Percentiles rank a stretch among this genome's conserved stretches.
phyloP scores from a whole-genome alignment of 495 filamentous ascomycete species.

The Hypoxylon perforatum region DNA sequence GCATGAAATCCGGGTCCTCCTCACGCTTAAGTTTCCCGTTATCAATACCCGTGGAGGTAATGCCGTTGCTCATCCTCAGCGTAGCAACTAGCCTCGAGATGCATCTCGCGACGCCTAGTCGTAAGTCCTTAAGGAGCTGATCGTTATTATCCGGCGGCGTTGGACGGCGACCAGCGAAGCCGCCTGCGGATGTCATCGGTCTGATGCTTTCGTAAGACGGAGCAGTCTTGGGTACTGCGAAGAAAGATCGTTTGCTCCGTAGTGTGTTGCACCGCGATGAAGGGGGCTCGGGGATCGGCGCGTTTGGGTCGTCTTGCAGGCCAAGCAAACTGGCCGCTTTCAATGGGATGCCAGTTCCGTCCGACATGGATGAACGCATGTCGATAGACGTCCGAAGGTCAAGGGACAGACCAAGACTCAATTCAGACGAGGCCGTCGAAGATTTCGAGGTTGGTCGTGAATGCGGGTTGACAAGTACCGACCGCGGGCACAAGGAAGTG shows the following conservation, averaged over 20 bases:
- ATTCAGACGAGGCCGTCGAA: constrained; percentile 24
- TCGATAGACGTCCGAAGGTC: constrained; percentile 30
- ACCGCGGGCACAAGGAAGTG: constrained; percentile 52
- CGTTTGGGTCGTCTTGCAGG: constrained; percentile 40
- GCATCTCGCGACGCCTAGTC: constrained; percentile 51
- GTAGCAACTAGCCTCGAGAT: constrained; percentile 52
- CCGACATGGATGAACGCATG: constrained; percentile 26
- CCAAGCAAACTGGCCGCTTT: constrained; percentile 58
- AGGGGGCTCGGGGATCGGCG: constrained; percentile 38
- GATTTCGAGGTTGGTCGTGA: constrained; percentile 35
- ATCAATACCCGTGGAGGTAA: constrained; percentile 16
- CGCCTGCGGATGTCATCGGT: constrained; percentile 30
- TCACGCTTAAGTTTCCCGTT: constrained; percentile 24
- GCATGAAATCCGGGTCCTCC: constrained; percentile 52
- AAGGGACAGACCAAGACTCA: constrained; percentile 25
- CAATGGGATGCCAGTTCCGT: constrained; percentile 45
- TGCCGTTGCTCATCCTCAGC: constrained; percentile 44
- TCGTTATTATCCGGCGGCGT: constrained; percentile 27
- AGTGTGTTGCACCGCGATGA: constrained; percentile 31
- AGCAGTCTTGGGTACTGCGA: constrained; percentile 12
- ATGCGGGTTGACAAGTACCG: constrained; percentile 23
- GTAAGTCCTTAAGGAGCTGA: constrained; percentile 46
- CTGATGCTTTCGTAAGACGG: constrained; percentile 19
- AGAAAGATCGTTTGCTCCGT: constrained; percentile 37
- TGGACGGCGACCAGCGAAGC: constrained; percentile 8